Evolutionary conservation across 169 alveolate species (phyloP).

Genomic region (Theileria parva): DNA sequence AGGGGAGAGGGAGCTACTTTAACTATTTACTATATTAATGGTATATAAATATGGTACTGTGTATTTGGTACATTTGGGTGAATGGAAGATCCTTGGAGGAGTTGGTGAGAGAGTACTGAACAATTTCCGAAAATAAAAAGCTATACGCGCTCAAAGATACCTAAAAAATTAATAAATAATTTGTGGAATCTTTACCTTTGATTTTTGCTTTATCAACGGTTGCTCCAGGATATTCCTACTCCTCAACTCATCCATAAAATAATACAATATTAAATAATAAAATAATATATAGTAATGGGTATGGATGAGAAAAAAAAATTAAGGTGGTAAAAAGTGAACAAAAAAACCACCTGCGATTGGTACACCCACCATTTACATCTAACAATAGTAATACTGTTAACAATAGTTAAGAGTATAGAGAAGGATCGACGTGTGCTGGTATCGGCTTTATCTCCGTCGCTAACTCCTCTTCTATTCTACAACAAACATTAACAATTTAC

Average conservation of each 20-base stretch:
- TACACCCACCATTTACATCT: neutral
- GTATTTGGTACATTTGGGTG: slow-evolving; percentile 38
- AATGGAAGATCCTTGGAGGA: slow-evolving; percentile 44
- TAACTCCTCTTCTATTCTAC: slow-evolving; percentile 93
- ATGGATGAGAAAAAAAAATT: neutral
- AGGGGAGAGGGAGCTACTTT: too few species aligned
- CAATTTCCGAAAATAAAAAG: slow-evolving; percentile 62
- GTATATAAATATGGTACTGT: too few species aligned
- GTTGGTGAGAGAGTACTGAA: slow-evolving; percentile 58
- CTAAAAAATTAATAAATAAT: neutral
- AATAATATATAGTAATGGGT: neutral
- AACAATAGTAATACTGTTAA: neutral
- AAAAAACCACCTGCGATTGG: slow-evolving; percentile 9
- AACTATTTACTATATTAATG: too few species aligned
- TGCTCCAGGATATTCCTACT: slow-evolving; percentile 41
- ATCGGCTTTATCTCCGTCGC: slow-evolving; percentile 97
- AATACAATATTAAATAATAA: neutral
- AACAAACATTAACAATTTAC: too few species aligned
- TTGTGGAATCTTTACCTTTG: slow-evolving; percentile 34
- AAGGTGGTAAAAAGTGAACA: slow-evolving; percentile 13
- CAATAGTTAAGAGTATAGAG: slow-evolving; percentile 81
- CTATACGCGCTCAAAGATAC: slow-evolving; percentile 60
- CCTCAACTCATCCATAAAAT: neutral
- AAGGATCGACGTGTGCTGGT: slow-evolving; percentile 90
- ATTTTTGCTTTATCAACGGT: slow-evolving; percentile 46